A percentile compares a stretch with the other conserved stretches of the same genome.
phyloP scores from a whole-genome alignment of 805 yeast species.

The Candida saitoana region DNA sequence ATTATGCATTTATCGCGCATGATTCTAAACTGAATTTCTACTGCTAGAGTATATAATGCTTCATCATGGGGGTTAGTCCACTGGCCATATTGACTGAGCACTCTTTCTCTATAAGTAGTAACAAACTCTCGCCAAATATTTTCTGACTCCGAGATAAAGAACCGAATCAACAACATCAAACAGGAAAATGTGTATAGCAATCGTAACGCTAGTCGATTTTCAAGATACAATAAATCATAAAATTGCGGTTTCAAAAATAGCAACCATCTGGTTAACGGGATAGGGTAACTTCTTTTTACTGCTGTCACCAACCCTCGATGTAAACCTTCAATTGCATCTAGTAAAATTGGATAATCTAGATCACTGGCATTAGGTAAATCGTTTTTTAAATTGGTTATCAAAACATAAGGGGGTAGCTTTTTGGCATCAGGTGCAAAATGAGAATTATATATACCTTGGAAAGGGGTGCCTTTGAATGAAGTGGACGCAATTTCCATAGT shows the following conservation, averaged over 20 bases:
- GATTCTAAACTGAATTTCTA: background rate
- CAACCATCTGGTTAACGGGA: conserved; percentile 30
- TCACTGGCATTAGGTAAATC: background rate
- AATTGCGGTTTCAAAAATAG: conserved; percentile 12
- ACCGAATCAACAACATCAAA: conserved; percentile 17
- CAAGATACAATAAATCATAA: conserved; percentile 15
- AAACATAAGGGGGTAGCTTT: background rate
- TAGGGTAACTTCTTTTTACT: conserved; percentile 16
- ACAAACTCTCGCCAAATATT: conserved; percentile 29
- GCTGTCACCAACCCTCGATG: background rate
- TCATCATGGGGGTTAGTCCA: conserved; percentile 3
- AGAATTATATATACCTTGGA: background rate
- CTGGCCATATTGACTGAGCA: background rate
- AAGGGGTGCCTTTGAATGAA: background rate
- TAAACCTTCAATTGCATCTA: background rate
- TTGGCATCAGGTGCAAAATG: background rate
- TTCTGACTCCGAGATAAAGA: conserved; percentile 16
- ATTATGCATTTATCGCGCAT: background rate
- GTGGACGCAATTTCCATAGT: background rate
- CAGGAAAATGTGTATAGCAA: conserved; percentile 19
- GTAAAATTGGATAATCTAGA: background rate
- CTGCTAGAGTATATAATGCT: background rate
- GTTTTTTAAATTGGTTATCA: background rate
- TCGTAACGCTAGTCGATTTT: conserved; percentile 23
- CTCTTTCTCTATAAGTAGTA: conserved; percentile 12